These are phyloP conservation scores for Xerophyta viscosa DNA, from an alignment of 106 monocot species.

Conservation along the genomic window DNA sequence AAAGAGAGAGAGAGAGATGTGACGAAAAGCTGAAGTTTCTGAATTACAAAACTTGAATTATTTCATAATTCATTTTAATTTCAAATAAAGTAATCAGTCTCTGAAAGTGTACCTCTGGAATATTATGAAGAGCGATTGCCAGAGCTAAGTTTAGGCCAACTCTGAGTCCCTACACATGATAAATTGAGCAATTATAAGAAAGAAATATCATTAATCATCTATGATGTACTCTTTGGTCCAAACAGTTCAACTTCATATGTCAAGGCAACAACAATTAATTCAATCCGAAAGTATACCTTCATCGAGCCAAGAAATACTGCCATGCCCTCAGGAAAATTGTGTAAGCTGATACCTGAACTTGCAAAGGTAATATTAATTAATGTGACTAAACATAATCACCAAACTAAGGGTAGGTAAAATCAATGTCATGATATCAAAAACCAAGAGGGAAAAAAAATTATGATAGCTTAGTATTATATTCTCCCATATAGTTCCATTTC, in stretches of 20 bases:
- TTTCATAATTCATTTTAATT: too few species aligned
- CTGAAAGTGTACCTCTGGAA: constrained; percentile 84
- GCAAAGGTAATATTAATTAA: not conserved
- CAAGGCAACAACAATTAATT: not conserved
- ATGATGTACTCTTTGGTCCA: not conserved
- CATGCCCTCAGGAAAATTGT: constrained; percentile 99
- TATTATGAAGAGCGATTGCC: constrained; percentile 97
- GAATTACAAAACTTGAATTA: too few species aligned
- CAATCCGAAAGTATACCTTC: constrained; percentile 41
- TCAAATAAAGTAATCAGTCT: too few species aligned
- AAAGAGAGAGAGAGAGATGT: too few species aligned
- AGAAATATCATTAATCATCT: not conserved
- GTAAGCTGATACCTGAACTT: constrained; percentile 91
- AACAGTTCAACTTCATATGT: not conserved
- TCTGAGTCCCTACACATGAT: constrained; percentile 94
- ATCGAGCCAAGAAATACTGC: constrained; percentile 98
- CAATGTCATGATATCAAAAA: too few species aligned
- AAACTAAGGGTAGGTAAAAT: too few species aligned
- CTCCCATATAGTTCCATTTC: too few species aligned
- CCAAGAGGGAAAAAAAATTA: too few species aligned
- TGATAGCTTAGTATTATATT: too few species aligned
- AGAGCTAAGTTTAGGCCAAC: constrained; percentile 93
- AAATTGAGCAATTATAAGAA: not conserved
- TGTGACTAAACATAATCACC: not conserved
- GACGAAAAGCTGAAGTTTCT: too few species aligned